Evolutionary conservation across 2,329 filamentous ascomycete genomes (phyloP).

Genomic region (Trichophyton equinum): DNA sequence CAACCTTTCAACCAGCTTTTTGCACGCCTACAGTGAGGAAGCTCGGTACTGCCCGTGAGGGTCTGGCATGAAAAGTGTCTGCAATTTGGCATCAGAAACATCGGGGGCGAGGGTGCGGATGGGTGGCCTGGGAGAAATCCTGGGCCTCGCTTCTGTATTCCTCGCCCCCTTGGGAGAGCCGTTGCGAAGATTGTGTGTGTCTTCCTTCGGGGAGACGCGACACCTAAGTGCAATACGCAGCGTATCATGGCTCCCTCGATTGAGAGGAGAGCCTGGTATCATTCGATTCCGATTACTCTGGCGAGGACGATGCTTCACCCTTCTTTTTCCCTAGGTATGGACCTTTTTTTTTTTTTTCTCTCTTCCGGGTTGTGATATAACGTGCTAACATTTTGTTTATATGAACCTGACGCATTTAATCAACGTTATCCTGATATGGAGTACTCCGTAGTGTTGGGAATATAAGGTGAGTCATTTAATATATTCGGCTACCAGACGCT

Average conservation of each 20-base stretch:
- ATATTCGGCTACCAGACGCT: not conserved
- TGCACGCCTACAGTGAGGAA: slow-evolving; percentile 22
- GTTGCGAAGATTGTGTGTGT: slow-evolving; percentile 79
- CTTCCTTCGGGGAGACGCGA: slow-evolving; percentile 30
- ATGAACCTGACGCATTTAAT: not conserved
- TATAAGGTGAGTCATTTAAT: not conserved
- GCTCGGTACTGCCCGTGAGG: slow-evolving; percentile 61
- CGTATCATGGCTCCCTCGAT: slow-evolving; percentile 15
- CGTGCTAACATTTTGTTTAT: not conserved
- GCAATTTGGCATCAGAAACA: slow-evolving; percentile 87
- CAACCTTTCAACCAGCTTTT: slow-evolving; percentile 37
- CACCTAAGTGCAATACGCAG: slow-evolving; percentile 93
- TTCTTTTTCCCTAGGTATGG: slow-evolving; percentile 40
- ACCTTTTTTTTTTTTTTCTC: not conserved
- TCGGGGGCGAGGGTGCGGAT: slow-evolving; percentile 42
- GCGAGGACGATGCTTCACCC: slow-evolving; percentile 60
- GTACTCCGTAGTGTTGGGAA: not conserved
- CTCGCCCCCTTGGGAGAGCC: slow-evolving; percentile 69
- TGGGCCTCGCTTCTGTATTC: slow-evolving; percentile 14
- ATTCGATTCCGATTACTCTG: slow-evolving; percentile 94
- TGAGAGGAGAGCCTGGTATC: slow-evolving; percentile 38
- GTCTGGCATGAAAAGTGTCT: slow-evolving; percentile 66
- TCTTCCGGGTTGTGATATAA: not conserved
- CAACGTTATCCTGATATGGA: too few species aligned
- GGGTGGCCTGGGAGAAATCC: slow-evolving; percentile 23